Conservation (phyloP, 2,329 filamentous ascomycete genomes). For the Fusarium sterilihyphosum region DNA sequence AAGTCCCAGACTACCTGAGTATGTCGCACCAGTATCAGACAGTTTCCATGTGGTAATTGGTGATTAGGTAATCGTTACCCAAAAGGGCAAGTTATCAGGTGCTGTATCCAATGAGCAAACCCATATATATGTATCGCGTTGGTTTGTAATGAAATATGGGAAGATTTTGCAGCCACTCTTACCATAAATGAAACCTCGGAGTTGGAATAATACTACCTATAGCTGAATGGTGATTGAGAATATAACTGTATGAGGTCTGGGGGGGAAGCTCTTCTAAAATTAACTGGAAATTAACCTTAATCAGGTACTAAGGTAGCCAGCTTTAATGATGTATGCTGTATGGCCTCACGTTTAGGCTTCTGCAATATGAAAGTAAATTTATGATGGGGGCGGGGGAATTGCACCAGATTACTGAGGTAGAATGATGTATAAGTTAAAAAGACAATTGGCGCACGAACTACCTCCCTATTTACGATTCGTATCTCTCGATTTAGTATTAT, state of each 20-base stretch:
- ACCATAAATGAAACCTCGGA: not conserved
- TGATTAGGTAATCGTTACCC: slow-evolving; percentile 24
- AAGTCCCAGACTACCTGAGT: not conserved
- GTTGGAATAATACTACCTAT: not conserved
- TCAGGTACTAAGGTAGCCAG: not conserved
- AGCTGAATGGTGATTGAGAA: not conserved
- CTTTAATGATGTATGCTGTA: not conserved
- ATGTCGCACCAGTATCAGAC: not conserved
- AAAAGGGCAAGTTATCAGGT: slow-evolving; percentile 26
- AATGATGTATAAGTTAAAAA: not conserved
- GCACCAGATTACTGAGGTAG: not conserved
- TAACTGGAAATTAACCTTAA: not conserved
- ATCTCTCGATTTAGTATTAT: not conserved
- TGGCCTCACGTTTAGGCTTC: not conserved
- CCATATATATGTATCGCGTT: slow-evolving; percentile 13
- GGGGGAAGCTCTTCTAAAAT: not conserved
- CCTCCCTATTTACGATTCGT: not conserved
- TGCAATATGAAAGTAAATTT: not conserved
- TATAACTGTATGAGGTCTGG: not conserved
- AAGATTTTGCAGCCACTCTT: not conserved
- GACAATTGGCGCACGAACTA: not conserved
- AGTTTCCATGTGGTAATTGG: not conserved
- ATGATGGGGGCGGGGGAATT: not conserved
- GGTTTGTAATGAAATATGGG: slow-evolving; percentile 25
- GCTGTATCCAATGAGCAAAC: slow-evolving; percentile 26